phyloP scores from a whole-genome alignment of 2,329 filamentous ascomycete genomes.

The Xylariaceae sp. region DNA sequence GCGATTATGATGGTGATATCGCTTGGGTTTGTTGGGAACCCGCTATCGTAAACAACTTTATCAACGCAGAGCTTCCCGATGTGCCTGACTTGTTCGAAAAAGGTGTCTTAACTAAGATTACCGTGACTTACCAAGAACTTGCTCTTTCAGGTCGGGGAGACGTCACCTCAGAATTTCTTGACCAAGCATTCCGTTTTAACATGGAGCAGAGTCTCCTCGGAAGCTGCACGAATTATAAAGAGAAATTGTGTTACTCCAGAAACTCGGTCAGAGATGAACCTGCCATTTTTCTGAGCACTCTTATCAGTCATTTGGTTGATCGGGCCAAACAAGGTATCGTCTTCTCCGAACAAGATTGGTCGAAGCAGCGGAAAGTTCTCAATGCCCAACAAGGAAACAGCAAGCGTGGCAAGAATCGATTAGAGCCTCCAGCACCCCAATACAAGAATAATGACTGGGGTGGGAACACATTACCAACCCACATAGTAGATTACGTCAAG shows the following conservation, averaged over 20 bases:
- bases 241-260: constrained; percentile 65
- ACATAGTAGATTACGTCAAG: constrained; percentile 69
- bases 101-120: constrained; percentile 58
- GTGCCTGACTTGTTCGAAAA: constrained; percentile 51
- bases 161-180: constrained; percentile 54
- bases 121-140: constrained; percentile 53
- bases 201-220: constrained; percentile 65
- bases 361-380: constrained; percentile 41
- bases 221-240: constrained; percentile 67
- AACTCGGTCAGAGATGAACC: constrained; percentile 53
- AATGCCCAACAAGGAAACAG: constrained; percentile 26
- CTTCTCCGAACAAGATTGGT: constrained; percentile 53
- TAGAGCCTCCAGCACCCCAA: constrained; percentile 43
- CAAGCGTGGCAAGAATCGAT: constrained; percentile 24
- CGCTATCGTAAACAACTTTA: constrained; percentile 68
- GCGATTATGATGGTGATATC: constrained; percentile 82
- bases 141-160: constrained; percentile 27
- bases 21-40: constrained; percentile 80
- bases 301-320: constrained; percentile 63
- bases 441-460: constrained; percentile 51
- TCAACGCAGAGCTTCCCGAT: constrained; percentile 60
- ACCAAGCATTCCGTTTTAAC: constrained; percentile 62
- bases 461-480: constrained; percentile 38
- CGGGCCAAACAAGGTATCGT: constrained; percentile 60
- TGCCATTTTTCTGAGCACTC: constrained; percentile 56